Evolutionary conservation across 495 filamentous ascomycete species (phyloP).

Genomic region (Hypoxylon fragiforme): DNA sequence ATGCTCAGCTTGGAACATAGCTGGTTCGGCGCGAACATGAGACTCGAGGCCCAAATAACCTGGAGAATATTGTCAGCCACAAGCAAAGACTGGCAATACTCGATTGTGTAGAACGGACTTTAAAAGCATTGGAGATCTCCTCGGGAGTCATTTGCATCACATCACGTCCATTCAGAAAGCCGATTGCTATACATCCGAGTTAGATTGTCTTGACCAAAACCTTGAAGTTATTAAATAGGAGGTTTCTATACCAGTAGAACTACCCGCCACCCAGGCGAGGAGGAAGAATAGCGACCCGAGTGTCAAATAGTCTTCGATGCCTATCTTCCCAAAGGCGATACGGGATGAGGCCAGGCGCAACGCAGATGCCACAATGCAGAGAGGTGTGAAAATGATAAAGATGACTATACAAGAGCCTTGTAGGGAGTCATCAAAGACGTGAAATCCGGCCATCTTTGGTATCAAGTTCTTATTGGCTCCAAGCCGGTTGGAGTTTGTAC

Average conservation of each 20-base stretch:
- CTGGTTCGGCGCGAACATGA: constrained; percentile 6
- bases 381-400: constrained; percentile 5
- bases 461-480: too few species aligned
- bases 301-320: constrained; percentile 24
- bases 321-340: constrained; percentile 5
- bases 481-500: too few species aligned
- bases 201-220: background rate
- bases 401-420: constrained; percentile 2
- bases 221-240: background rate
- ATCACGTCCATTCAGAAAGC: background rate
- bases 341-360: constrained; percentile 18
- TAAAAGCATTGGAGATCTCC: background rate
- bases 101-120: background rate
- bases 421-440: constrained; percentile 10
- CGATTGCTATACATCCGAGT: background rate
- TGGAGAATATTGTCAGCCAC: background rate
- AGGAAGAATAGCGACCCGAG: constrained; percentile 8
- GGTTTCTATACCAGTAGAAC: background rate
- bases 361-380: constrained; percentile 9
- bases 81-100: background rate
- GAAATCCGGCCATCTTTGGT: background rate
- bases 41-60: background rate
- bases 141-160: background rate
- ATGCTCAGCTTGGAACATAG: constrained; percentile 19
- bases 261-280: constrained; percentile 1